Conservation (phyloP, 2,329 filamentous ascomycete species). For the Fusarium marasasianum region DNA sequence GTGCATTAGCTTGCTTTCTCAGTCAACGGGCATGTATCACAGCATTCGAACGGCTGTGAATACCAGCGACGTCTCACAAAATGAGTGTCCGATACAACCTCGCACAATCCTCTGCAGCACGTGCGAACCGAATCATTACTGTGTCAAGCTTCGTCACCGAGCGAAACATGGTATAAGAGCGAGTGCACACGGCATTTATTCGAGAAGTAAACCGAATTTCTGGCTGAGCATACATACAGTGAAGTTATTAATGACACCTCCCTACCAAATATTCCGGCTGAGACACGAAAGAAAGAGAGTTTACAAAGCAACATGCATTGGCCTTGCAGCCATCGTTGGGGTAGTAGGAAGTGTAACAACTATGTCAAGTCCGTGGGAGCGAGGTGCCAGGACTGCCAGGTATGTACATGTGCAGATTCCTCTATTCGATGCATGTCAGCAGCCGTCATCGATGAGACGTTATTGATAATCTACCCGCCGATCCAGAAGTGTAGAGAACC, state of each 20-base stretch:
- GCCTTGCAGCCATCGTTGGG: constrained; percentile 40
- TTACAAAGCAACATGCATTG: constrained; percentile 28
- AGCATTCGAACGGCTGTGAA: constrained; percentile 14
- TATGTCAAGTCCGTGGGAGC: constrained; percentile 34
- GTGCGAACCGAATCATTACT: constrained; percentile 31
- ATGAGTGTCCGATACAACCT: constrained; percentile 20
- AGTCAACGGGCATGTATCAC: constrained; percentile 30
- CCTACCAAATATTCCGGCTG: background rate
- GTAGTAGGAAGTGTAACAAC: constrained; percentile 31
- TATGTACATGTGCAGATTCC: constrained; percentile 19
- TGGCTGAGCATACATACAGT: constrained; percentile 6
- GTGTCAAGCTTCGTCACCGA: constrained; percentile 2
- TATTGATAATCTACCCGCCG: constrained; percentile 16
- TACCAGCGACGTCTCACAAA: constrained; percentile 27
- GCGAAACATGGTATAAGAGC: constrained; percentile 32
- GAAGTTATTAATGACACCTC: background rate
- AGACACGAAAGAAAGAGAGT: background rate
- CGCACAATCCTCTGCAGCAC: constrained; percentile 23
- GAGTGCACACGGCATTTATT: constrained; percentile 7
- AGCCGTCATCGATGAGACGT: constrained; percentile 17
- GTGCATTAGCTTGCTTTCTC: background rate
- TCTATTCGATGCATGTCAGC: background rate
- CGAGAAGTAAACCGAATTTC: background rate
- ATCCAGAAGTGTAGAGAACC: constrained; percentile 27
- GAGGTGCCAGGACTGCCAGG: constrained; percentile 35